These are phyloP conservation scores for Citrullus mucosospermus DNA, from an alignment of 306 rosid genomes.

Conservation along the genomic window DNA sequence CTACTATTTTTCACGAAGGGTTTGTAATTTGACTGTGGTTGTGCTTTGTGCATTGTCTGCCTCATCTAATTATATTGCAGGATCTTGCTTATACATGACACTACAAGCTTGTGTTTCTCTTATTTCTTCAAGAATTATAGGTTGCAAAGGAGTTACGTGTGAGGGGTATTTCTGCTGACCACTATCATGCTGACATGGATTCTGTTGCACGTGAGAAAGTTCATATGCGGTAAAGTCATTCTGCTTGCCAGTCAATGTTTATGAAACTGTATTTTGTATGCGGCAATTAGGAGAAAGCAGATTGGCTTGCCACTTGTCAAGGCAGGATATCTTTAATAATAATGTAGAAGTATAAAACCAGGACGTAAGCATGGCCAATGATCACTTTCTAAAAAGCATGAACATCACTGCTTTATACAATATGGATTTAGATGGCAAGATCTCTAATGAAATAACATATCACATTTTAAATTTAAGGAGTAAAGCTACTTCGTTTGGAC, in stretches of 20 bases:
- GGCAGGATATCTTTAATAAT: not conserved
- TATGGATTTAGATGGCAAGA: not conserved
- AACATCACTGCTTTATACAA: not conserved
- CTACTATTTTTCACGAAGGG: not conserved
- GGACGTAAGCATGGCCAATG: not conserved
- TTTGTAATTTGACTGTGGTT: not conserved
- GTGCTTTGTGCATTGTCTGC: not conserved
- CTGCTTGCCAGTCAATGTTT: not conserved
- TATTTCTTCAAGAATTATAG: constrained; percentile 26
- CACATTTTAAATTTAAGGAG: not conserved
- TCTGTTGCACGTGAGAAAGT: constrained; percentile 61
- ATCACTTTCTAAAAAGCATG: not conserved
- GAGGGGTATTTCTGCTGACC: constrained; percentile 71
- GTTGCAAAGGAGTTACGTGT: constrained; percentile 79
- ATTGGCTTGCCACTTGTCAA: not conserved
- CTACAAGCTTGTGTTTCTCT: not conserved
- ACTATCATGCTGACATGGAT: constrained; percentile 96
- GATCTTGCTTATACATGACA: not conserved
- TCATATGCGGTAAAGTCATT: constrained; percentile 63
- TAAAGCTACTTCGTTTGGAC: not conserved
- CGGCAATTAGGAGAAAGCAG: not conserved
- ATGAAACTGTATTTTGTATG: not conserved
- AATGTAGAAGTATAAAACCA: not conserved
- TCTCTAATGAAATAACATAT: not conserved
- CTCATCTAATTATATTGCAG: not conserved